Conservation (phyloP, 805 yeast species). For the Candida succiphila region DNA sequence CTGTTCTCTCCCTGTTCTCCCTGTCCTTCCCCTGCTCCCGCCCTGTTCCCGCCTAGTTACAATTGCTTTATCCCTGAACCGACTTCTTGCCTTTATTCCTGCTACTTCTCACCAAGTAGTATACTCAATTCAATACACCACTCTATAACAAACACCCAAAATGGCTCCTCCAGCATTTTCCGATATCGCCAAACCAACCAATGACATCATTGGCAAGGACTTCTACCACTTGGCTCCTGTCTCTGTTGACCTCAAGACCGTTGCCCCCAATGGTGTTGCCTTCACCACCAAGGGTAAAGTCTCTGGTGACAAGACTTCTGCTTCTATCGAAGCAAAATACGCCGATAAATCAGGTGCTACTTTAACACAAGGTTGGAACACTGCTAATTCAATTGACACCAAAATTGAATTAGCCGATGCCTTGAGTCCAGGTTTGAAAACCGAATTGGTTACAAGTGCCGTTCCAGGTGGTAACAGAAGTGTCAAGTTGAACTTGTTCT, state of each 20-base stretch:
- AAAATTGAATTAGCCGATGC: conserved; percentile 88
- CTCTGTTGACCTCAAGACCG: conserved; percentile 79
- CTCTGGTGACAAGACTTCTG: conserved; percentile 64
- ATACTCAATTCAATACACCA: background rate
- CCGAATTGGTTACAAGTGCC: conserved; percentile 80
- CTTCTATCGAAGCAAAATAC: conserved; percentile 85
- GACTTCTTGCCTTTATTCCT: no score
- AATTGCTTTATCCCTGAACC: background rate
- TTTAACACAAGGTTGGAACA: conserved; percentile 96
- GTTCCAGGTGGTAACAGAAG: conserved; percentile 78
- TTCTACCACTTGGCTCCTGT: conserved; percentile 89
- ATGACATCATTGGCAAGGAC: conserved; percentile 82
- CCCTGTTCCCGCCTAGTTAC: background rate
- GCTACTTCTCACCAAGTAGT: background rate
- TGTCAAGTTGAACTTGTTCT: conserved; percentile 84
- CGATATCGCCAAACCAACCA: conserved; percentile 87
- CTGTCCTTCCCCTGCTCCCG: background rate
- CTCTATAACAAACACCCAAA: conserved; percentile 6
- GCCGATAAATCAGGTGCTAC: conserved; percentile 90
- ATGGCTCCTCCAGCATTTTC: conserved; percentile 88
- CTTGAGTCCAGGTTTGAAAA: conserved; percentile 90
- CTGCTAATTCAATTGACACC: conserved; percentile 84
- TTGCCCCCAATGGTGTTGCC: conserved; percentile 93
- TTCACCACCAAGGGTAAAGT: conserved; percentile 91
- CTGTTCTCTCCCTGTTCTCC: background rate